These are phyloP conservation scores for Fusarium sp. DNA, from an alignment of 2,329 filamentous ascomycete genomes.

Conservation along the genomic window DNA sequence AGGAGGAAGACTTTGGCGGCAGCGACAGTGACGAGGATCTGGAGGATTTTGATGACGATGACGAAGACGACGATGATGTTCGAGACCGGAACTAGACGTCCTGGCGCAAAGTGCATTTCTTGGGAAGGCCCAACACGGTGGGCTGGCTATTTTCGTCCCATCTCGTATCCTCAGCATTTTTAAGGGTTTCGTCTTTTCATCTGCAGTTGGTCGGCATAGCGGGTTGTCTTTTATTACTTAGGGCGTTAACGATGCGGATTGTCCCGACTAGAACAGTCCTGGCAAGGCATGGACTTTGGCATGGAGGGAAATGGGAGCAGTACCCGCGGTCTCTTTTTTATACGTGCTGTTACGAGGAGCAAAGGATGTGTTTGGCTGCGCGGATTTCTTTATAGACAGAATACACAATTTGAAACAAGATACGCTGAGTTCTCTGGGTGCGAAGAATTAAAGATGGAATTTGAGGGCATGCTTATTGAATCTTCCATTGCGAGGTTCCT, in stretches of 20 bases:
- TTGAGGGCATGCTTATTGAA: not conserved
- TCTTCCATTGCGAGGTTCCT: not conserved
- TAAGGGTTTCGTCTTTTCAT: conserved; percentile 33
- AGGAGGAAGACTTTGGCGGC: conserved; percentile 82
- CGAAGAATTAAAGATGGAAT: not conserved
- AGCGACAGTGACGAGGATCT: conserved; percentile 76
- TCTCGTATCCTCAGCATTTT: conserved; percentile 2
- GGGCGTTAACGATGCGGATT: conserved; percentile 41
- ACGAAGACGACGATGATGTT: conserved; percentile 63
- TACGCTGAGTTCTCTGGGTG: not conserved
- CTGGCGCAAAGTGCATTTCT: not conserved
- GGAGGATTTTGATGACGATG: conserved; percentile 71
- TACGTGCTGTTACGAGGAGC: conserved; percentile 36
- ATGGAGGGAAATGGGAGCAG: conserved; percentile 29
- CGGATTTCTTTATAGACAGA: conserved; percentile 33
- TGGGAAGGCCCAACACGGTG: not conserved
- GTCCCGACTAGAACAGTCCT: conserved; percentile 27
- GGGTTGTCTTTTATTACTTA: conserved; percentile 33
- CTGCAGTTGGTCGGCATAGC: conserved; percentile 42
- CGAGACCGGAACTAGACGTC: conserved; percentile 45
- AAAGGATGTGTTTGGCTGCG: conserved; percentile 30
- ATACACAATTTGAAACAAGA: conserved; percentile 10
- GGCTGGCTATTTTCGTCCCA: not conserved
- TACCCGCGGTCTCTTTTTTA: conserved; percentile 22
- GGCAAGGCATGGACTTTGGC: conserved; percentile 10